Evolutionary conservation across 306 rosid species (phyloP), one percentile per base, ranked within the genome.

Genomic region (Spatholobus suberectus): DNA sequence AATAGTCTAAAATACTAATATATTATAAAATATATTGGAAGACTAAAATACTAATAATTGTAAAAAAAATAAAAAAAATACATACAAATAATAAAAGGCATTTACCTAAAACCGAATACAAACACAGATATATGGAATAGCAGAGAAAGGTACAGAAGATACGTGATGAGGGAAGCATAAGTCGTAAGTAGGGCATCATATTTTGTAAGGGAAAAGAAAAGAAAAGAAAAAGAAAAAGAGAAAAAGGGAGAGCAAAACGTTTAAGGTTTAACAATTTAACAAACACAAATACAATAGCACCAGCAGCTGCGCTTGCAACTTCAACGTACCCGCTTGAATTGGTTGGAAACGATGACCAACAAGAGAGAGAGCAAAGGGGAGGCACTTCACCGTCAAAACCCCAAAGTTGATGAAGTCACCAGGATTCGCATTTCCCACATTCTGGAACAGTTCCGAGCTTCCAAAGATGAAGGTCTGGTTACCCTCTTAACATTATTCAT

Each of bases 391-490:
- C 76, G 27, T 0, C 81, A 40, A 47, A 86, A 51, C 40, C 67
- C 57, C 85, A 77, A 23, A 7, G 62, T 87, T 32, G 66, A 77
- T 57, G 89, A 88, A 79, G 52, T 23, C 47, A 51, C 77, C 14
- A 72, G 83, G 82, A 69, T 61, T 85, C 85, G 77, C 71, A 4
- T 95, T 21, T n/a, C 54, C 8, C 57, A 26, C 29, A 24, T 40
- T 51, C 84, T 95, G 1, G 34, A 75, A 1, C 35, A 80, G 4
- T 95, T 95, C 58, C 43, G 5, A 26, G 47, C 59, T 23, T 87
- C 97, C 58, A 35, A 76, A 0, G 94, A 88, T 18, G 82, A 80
- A 85, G 97, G 98, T 93, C 6, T n/a, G n/a, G n/a, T n/a, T n/a
- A 6, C 51, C 11, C 43, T 6, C 34, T 13, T 0, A 26, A n/a